phyloP scores from a whole-genome alignment of 2,329 filamentous ascomycete species.

The Aspergillus sp. region DNA sequence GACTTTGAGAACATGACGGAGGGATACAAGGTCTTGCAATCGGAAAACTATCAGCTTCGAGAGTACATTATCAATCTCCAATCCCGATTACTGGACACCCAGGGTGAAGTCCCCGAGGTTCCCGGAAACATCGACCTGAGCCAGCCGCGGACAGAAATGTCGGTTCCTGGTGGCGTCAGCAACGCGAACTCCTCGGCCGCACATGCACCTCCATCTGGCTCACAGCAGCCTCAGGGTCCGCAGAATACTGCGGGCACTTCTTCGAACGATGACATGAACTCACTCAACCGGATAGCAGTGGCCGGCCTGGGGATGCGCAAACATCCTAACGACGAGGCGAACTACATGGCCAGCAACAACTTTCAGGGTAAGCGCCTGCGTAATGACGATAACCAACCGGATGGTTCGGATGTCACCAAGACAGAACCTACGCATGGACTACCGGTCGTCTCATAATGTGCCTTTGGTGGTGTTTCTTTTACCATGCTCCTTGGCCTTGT shows the following conservation, averaged over 20 bases:
- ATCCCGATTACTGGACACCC: constrained; percentile 70
- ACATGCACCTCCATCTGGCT: constrained; percentile 12
- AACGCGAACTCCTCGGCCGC: constrained; percentile 9
- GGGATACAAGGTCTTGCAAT: constrained; percentile 69
- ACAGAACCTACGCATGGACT: constrained; percentile 22
- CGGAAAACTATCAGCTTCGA: constrained; percentile 81
- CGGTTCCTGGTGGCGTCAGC: constrained; percentile 19
- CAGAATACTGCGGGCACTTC: constrained; percentile 17
- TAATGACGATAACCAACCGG: constrained; percentile 21
- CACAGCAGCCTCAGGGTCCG: constrained; percentile 20
- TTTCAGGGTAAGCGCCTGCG: constrained; percentile 27
- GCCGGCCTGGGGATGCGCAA: constrained; percentile 38
- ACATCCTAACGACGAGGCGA: constrained; percentile 31
- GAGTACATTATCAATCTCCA: constrained; percentile 92
- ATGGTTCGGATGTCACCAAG: constrained; percentile 19
- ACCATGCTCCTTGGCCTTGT: too few species aligned
- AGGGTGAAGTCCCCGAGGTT: constrained; percentile 75
- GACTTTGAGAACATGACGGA: constrained; percentile 69
- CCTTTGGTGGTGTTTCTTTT: neutral
- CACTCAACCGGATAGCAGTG: constrained; percentile 37
- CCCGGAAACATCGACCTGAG: constrained; percentile 69
- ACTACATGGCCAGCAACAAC: constrained; percentile 24
- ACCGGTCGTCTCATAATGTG: constrained; percentile 16
- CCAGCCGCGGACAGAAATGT: constrained; percentile 40
- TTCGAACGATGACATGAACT: constrained; percentile 32